Evolutionary conservation across 176 grass and related monocot species (phyloP).

Genomic region (Raddia guianensis): DNA sequence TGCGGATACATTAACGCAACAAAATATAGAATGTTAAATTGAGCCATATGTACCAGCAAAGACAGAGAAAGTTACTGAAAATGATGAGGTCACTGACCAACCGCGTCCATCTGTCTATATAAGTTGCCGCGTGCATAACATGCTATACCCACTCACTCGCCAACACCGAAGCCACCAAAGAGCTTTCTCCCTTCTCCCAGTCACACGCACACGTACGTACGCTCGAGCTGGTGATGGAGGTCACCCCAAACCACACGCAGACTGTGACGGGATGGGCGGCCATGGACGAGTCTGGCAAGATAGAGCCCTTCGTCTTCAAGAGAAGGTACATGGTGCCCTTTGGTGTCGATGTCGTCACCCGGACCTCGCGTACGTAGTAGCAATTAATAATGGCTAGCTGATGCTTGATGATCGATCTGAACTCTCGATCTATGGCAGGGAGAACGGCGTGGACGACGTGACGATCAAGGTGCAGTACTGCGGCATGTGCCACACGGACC

Average conservation of each 20-base stretch:
- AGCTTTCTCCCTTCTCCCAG: background rate
- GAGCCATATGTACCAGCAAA: background rate
- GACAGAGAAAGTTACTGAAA: background rate
- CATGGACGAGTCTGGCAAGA: conserved; percentile 58
- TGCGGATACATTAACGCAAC: too few relatives aligned
- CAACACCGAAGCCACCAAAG: background rate
- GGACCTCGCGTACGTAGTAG: background rate
- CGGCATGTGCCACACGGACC: conserved; percentile 93
- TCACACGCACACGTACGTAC: background rate
- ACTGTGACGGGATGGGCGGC: conserved; percentile 73
- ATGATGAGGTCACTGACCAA: background rate
- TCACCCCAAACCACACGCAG: conserved; percentile 69
- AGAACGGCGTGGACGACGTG: conserved; percentile 77
- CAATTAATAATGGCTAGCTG: background rate
- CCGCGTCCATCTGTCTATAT: conserved; percentile 7
- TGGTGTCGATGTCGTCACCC: background rate
- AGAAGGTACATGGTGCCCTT: conserved; percentile 53
- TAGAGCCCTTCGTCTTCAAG: conserved; percentile 68
- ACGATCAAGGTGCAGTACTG: conserved; percentile 76
- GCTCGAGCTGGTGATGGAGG: conserved; percentile 37
- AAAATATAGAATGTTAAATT: background rate
- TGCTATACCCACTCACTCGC: background rate
- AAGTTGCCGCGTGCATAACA: background rate
- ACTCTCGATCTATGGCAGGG: background rate
- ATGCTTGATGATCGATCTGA: background rate